A percentile compares a stretch with the other conserved stretches of the same genome.
These are phyloP conservation scores for Pythium vanterpoolii DNA, from an alignment of 352 stramenopile species.

Conservation along the genomic window DNA sequence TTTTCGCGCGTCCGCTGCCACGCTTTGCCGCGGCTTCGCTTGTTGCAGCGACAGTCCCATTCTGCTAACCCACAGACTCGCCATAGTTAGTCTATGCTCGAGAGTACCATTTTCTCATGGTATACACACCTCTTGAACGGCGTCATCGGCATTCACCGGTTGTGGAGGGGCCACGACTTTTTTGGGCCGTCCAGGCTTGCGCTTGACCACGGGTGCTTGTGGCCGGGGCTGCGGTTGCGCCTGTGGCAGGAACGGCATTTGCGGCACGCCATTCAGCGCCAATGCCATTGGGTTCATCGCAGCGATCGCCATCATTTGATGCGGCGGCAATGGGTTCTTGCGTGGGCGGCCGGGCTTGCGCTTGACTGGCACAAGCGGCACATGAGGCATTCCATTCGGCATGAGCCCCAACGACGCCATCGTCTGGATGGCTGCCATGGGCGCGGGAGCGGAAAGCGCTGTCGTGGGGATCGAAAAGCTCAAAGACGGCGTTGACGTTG, in stretches of 20 bases:
- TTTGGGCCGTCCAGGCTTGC: conserved; percentile 16
- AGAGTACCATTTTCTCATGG: neutral
- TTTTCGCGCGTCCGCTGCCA: conserved; percentile 40
- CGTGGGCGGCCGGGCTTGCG: conserved; percentile 17
- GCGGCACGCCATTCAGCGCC: neutral
- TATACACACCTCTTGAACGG: neutral
- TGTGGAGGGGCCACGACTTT: conserved; percentile 1
- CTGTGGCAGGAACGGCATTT: neutral
- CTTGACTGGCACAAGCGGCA: conserved; percentile 16
- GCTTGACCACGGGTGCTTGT: conserved; percentile 9
- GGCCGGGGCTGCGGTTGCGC: neutral
- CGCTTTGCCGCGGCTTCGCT: neutral
- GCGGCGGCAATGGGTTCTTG: conserved; percentile 7
- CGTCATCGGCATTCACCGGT: neutral
- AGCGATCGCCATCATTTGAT: neutral
- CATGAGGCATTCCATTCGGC: conserved; percentile 4
- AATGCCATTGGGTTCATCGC: conserved; percentile 4
- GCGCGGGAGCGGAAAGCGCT: neutral
- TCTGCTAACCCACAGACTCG: neutral
- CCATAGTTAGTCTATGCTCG: neutral
- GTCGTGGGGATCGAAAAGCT: conserved; percentile 11
- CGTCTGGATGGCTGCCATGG: neutral
- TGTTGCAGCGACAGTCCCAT: neutral
- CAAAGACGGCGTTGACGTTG: neutral
- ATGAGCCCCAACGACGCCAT: conserved; percentile 10